A percentile compares a stretch with the other conserved stretches of the same genome.
These are phyloP conservation scores for Clarireedia paspali DNA, from an alignment of 2,329 filamentous ascomycete genomes.

Conservation along the genomic window DNA sequence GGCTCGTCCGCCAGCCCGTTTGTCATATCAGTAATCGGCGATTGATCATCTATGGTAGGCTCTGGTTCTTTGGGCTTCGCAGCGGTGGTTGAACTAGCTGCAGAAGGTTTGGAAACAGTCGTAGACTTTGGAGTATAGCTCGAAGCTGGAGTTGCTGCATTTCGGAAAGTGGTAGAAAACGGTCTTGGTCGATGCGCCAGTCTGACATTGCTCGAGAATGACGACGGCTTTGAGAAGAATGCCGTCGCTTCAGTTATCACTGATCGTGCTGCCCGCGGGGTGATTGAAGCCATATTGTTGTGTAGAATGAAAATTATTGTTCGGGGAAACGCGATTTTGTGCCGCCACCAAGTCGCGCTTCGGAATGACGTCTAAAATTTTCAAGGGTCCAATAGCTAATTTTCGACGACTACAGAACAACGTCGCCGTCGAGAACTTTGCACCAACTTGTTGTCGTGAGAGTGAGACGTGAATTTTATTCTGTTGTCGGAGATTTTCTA, in stretches of 20 bases:
- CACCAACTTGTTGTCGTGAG: neutral
- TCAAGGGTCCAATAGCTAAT: neutral
- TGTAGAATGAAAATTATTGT: neutral
- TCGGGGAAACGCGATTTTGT: constrained; percentile 10
- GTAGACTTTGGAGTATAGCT: constrained; percentile 19
- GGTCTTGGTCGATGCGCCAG: constrained; percentile 9
- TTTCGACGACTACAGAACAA: neutral
- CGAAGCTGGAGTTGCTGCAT: constrained; percentile 20
- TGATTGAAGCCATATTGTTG: constrained; percentile 10
- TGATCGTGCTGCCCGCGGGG: constrained; percentile 19
- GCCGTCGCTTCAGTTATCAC: constrained; percentile 13
- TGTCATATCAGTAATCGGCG: constrained; percentile 34
- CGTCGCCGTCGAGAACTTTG: neutral
- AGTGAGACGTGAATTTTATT: neutral
- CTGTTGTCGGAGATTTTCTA: too few relatives aligned
- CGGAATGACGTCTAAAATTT: neutral
- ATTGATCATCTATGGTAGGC: constrained; percentile 46
- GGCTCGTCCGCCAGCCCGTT: constrained; percentile 44
- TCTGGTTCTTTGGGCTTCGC: constrained; percentile 34
- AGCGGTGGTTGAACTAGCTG: neutral
- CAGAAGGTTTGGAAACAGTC: constrained; percentile 4
- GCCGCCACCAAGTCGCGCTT: neutral
- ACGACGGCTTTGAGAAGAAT: constrained; percentile 1
- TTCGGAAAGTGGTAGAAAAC: constrained; percentile 19
- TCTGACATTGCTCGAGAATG: neutral